These are phyloP conservation scores for Glaciozyma martinii DNA, from an alignment of 768 basidiomycete genomes.

Conservation along the genomic window DNA sequence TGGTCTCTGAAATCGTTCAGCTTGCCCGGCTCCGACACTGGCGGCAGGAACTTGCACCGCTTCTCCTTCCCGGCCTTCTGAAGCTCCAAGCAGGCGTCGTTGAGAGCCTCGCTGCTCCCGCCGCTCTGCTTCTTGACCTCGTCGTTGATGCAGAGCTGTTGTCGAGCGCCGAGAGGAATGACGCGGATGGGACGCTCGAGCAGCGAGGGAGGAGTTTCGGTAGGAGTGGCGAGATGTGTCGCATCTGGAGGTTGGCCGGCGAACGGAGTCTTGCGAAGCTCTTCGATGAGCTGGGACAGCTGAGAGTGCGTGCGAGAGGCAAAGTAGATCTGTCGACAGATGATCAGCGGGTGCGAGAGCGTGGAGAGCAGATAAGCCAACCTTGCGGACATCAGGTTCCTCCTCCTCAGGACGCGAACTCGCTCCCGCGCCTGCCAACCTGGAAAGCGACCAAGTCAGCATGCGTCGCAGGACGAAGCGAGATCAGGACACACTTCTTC, in stretches of 20 bases:
- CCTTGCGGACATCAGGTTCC: constrained; percentile 36
- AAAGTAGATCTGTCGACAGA: constrained; percentile 66
- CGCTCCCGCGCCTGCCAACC: constrained; percentile 30
- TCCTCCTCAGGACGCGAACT: constrained; percentile 35
- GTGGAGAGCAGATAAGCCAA: not conserved
- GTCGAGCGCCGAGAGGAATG: constrained; percentile 81
- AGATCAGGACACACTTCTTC: constrained; percentile 52
- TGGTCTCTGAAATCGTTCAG: constrained; percentile 92
- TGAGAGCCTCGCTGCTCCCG: constrained; percentile 44
- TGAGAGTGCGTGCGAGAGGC: constrained; percentile 95
- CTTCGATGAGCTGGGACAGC: constrained; percentile 78
- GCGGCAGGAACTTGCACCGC: constrained; percentile 19
- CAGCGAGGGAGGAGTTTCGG: not conserved
- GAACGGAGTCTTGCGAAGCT: constrained; percentile 64
- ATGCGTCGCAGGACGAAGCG: not conserved
- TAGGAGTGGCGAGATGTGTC: not conserved
- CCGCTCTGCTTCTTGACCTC: constrained; percentile 50
- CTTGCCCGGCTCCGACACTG: constrained; percentile 46
- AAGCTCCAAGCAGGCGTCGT: constrained; percentile 33
- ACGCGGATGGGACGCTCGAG: constrained; percentile 43
- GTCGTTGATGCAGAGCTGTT: constrained; percentile 87
- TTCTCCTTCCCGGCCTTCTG: constrained; percentile 32
- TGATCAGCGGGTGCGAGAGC: constrained; percentile 41
- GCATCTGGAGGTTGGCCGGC: constrained; percentile 17
- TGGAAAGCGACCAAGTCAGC: constrained; percentile 26